Evolutionary conservation across 345 rosid genomes (phyloP).

Genomic region (Noccaea bulbosa): DNA sequence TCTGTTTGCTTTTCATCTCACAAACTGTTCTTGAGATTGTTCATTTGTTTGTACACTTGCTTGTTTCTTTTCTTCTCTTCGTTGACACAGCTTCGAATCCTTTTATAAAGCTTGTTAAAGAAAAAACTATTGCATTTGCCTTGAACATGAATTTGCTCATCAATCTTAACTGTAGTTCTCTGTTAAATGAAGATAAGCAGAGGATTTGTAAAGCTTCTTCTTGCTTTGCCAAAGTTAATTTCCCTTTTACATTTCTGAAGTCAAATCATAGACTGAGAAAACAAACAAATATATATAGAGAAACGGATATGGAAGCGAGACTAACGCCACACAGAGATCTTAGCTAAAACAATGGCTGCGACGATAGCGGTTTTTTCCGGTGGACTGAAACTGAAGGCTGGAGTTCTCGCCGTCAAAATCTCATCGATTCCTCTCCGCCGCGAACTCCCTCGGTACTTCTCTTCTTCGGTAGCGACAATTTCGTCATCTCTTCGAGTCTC

Average conservation of each 20-base stretch:
- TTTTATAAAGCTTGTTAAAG: not conserved
- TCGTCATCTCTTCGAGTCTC: constrained; percentile 34
- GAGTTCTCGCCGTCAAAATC: constrained; percentile 33
- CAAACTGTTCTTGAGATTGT: constrained; percentile 32
- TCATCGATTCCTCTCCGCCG: constrained; percentile 42
- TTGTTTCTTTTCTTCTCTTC: constrained; percentile 14
- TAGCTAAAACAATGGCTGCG: constrained; percentile 37
- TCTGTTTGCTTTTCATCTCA: constrained; percentile 6
- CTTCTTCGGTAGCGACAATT: constrained; percentile 12
- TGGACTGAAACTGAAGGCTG: constrained; percentile 39
- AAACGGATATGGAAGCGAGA: constrained; percentile 12
- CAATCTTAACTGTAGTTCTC: not conserved
- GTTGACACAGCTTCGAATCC: constrained; percentile 20
- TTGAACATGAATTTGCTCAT: constrained; percentile 8
- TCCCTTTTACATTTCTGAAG: not conserved
- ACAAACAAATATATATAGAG: not conserved
- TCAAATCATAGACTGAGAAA: not conserved
- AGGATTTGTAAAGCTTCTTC: not conserved
- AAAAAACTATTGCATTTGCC: not conserved
- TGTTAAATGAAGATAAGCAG: not conserved
- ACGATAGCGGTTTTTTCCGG: constrained; percentile 35
- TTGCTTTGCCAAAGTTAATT: not conserved
- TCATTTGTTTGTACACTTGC: not conserved
- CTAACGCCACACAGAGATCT: not conserved
- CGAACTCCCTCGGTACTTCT: constrained; percentile 23